A percentile compares a stretch with the other conserved stretches of the same genome.
These are phyloP conservation scores for Mycena pura DNA, from an alignment of 768 basidiomycete genomes.

Conservation along the genomic window DNA sequence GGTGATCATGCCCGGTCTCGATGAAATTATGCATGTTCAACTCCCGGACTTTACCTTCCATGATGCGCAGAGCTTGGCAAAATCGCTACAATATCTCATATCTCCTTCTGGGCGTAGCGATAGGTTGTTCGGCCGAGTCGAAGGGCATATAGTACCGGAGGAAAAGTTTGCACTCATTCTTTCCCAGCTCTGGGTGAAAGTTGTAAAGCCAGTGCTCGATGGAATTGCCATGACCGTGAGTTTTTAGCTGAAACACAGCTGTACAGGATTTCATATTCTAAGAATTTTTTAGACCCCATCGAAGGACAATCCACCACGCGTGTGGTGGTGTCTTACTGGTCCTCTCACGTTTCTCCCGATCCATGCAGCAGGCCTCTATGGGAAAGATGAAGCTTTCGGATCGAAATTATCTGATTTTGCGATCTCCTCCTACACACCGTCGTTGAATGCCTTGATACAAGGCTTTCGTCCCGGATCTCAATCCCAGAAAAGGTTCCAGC, in stretches of 20 bases:
- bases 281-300: neutral
- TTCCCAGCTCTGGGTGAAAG: neutral
- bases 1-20: slow-evolving; percentile 30
- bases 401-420: slow-evolving; percentile 26
- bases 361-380: slow-evolving; percentile 40
- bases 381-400: neutral
- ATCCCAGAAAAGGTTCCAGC: neutral
- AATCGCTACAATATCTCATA: neutral
- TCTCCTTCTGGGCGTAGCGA: neutral
- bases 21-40: slow-evolving; percentile 11
- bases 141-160: neutral
- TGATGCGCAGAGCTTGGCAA: neutral
- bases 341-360: slow-evolving; percentile 37
- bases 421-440: slow-evolving; percentile 39
- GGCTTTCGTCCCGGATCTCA: neutral
- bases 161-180: neutral
- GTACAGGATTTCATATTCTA: slow-evolving; percentile 32
- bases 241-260: slow-evolving; percentile 23
- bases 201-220: neutral
- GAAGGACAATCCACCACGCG: neutral
- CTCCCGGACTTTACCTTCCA: slow-evolving; percentile 5
- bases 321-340: slow-evolving; percentile 37
- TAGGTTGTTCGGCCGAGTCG: neutral
- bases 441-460: slow-evolving; percentile 27
- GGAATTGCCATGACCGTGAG: neutral